Base-by-base conservation (phyloP, 2,329 filamentous ascomycete species). In the Verticillium albo-atrum region DNA sequence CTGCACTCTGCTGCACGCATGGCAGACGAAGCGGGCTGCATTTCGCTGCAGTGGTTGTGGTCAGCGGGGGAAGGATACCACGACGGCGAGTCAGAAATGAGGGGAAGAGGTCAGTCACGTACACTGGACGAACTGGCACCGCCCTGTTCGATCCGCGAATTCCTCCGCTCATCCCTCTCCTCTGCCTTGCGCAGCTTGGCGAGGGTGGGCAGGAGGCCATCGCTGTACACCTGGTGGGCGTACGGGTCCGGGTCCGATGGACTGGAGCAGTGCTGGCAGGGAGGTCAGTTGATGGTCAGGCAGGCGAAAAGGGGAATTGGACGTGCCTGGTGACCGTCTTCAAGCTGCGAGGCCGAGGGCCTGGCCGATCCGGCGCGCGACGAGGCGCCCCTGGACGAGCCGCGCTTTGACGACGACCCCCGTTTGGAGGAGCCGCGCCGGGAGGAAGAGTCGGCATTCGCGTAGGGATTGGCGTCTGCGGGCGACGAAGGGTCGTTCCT, bases 1-100 rank as follows among this genome's bases (percentile, higher is more conserved):
- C 71, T 90, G 87, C 50, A 87, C 86, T 67, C 88, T 83, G 70
- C 89, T 89, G 72, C 88, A 91, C 68, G 62, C 63, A 57, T 65
- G 65, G 51, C 68, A 70, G 1, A 58, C 61, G 23, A 84, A 62
- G 10, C 26, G 30, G 9, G 28, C 42, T 34, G 55, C 26, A 26
- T 42, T 56, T 37, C 54, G 37, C 34, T n/a, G 54, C n/a, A 35
- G 35, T 14, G 26, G 42, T 2, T 23, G 20, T 4, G 28, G 52
- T 54, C 52, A 32, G 27, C 15, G 14, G n/a, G 15, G 9, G 28
- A 14, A n/a, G n/a, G n/a, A n/a, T n/a, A n/a, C n/a, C n/a, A n/a
- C 15, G 25, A 9, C 6, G 26, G 10, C 1, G 2, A 53, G 3
- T 4, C 6, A n/a, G 15, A 28, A 15, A 10, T 6, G 51, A 14